Percentiles rank a stretch among this genome's conserved stretches.
Conservation (phyloP, 768 basidiomycete species). For the Trametes coccinea region DNA sequence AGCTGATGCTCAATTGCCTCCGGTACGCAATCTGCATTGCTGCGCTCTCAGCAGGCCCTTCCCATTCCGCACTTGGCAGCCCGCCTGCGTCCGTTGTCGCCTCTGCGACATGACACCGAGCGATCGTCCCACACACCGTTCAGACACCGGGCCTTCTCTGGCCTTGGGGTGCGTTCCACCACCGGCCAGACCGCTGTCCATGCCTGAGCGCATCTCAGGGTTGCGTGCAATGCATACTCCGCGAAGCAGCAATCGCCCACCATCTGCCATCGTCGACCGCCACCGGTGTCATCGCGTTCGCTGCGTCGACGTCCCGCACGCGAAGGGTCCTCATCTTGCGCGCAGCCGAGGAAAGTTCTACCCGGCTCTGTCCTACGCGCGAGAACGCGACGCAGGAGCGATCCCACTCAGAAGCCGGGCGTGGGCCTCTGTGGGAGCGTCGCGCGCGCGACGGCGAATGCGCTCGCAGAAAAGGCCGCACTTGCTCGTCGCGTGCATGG, state of each 20-base stretch:
- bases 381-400: background rate
- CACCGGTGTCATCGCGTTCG: background rate
- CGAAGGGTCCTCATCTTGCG: background rate
- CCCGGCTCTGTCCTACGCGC: background rate
- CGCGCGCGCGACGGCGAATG: no score
- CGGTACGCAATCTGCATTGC: background rate
- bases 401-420: conserved; percentile 7
- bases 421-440: background rate
- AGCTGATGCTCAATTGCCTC: background rate
- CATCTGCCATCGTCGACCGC: background rate
- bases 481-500: no score
- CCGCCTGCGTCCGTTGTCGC: background rate
- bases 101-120: background rate
- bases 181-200: conserved; percentile 9
- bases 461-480: no score
- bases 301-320: no score
- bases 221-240: background rate
- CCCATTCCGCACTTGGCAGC: conserved; percentile 8
- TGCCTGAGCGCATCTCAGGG: background rate
- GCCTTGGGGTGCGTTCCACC: conserved; percentile 16
- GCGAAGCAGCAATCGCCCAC: conserved; percentile 5
- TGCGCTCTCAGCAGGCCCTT: background rate
- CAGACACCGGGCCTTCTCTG: conserved; percentile 20
- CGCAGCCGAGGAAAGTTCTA: background rate
- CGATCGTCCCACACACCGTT: conserved; percentile 16